phyloP scores from a whole-genome alignment of 495 filamentous ascomycete genomes.

The Aspergillus coremiiformis region DNA sequence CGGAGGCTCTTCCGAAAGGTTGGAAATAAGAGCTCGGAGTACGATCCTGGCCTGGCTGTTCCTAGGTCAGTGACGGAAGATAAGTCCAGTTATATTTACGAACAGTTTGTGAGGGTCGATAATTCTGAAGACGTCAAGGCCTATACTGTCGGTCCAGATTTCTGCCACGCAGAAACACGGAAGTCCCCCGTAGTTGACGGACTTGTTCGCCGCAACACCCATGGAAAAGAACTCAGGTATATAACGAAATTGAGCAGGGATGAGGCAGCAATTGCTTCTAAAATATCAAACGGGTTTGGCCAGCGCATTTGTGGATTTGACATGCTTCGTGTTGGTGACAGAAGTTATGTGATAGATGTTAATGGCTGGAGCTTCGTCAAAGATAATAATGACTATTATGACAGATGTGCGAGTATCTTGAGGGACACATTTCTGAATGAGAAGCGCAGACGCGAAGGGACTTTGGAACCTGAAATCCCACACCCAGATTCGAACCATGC shows the following conservation, averaged over 20 bases:
- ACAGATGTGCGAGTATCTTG: constrained; percentile 78
- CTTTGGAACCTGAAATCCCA: constrained; percentile 26
- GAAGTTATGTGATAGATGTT: constrained; percentile 97
- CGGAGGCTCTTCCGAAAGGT: constrained; percentile 92
- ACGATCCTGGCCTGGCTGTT: constrained; percentile 62
- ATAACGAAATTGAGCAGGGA: constrained; percentile 76
- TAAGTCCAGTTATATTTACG: constrained; percentile 83
- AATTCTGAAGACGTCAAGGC: constrained; percentile 98
- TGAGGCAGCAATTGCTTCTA: constrained; percentile 76
- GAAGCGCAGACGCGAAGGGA: constrained; percentile 47
- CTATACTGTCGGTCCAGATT: constrained; percentile 90
- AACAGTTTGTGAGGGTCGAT: constrained; percentile 91
- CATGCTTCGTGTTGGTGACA: constrained; percentile 75
- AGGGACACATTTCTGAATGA: constrained; percentile 80
- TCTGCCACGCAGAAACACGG: constrained; percentile 92
- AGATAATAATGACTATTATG: constrained; percentile 98
- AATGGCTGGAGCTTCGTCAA: constrained; percentile 99
- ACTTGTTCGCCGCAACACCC: constrained; percentile 87
- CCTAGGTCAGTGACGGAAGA: constrained; percentile 75
- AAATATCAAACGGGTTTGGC: constrained; percentile 87
- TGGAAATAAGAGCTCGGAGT: constrained; percentile 96
- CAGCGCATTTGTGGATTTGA: constrained; percentile 97
- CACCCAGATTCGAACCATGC: constrained; percentile 26
- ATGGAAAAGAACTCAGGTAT: constrained; percentile 95
- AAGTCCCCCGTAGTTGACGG: constrained; percentile 97